Evolutionary conservation across 2,329 filamentous ascomycete species (phyloP).

Genomic region (Xylaria sp.): DNA sequence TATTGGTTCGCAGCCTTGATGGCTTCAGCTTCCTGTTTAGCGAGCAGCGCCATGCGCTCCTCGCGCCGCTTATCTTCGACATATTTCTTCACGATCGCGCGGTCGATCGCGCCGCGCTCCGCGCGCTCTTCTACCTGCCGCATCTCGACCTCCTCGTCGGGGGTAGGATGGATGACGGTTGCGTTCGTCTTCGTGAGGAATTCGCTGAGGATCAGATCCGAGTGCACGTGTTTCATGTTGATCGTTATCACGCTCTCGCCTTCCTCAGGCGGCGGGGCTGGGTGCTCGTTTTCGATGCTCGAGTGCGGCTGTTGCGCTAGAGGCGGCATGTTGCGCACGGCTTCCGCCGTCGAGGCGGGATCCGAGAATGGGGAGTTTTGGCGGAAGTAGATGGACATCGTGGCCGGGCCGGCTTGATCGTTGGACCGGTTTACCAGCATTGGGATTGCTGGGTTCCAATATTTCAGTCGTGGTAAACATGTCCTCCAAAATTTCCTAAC

Average conservation of each 20-base stretch:
- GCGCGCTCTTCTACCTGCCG: conserved; percentile 65
- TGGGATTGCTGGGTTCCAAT: conserved; percentile 85
- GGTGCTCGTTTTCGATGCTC: conserved; percentile 60
- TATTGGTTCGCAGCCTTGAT: conserved; percentile 53
- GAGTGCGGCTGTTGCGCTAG: conserved; percentile 58
- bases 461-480: conserved; percentile 88
- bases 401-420: conserved; percentile 66
- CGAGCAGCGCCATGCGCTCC: conserved; percentile 66
- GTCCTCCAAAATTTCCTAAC: conserved; percentile 87
- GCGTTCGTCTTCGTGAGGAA: conserved; percentile 73
- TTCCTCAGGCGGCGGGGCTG: conserved; percentile 60
- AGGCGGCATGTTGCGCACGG: conserved; percentile 44
- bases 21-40: conserved; percentile 62
- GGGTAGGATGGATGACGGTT: conserved; percentile 64
- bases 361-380: conserved; percentile 45
- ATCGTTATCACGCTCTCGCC: conserved; percentile 65
- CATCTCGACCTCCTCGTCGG: conserved; percentile 69
- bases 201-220: conserved; percentile 70
- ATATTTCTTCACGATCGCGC: conserved; percentile 62
- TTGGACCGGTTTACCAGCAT: conserved; percentile 82
- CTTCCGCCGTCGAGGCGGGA: conserved; percentile 26
- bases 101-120: conserved; percentile 64
- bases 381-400: conserved; percentile 73
- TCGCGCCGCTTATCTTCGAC: conserved; percentile 70
- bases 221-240: conserved; percentile 72